A percentile compares a stretch with the other conserved stretches of the same genome.
These are phyloP conservation scores for Penicillium antarcticum DNA, from an alignment of 495 filamentous ascomycete species.

Conservation along the genomic window DNA sequence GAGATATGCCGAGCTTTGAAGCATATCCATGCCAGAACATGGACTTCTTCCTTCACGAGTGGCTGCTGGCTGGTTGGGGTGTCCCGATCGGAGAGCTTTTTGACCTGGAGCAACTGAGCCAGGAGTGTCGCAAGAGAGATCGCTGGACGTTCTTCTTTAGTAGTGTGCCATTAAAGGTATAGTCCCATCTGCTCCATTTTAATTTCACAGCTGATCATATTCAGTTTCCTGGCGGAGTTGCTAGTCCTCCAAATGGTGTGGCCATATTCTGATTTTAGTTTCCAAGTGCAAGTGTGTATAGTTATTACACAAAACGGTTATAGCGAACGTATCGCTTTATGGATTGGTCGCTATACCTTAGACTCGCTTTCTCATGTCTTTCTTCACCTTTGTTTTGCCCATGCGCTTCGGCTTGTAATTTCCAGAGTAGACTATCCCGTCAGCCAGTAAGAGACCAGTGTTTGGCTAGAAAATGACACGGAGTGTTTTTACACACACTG, in stretches of 20 bases:
- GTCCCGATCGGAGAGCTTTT: constrained; percentile 59
- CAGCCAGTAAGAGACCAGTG: too few relatives aligned
- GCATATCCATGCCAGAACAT: constrained; percentile 27
- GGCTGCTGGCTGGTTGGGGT: constrained; percentile 54
- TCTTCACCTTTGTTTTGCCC: too few relatives aligned
- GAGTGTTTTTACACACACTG: too few relatives aligned
- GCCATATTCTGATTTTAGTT: constrained; percentile 38
- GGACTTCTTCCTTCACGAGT: constrained; percentile 45
- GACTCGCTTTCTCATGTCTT: too few relatives aligned
- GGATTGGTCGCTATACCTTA: too few relatives aligned
- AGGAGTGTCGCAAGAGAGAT: constrained; percentile 38
- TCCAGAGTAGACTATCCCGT: too few relatives aligned
- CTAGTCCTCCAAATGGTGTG: constrained; percentile 50
- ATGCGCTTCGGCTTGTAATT: too few relatives aligned
- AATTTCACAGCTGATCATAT: background rate
- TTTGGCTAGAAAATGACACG: too few relatives aligned
- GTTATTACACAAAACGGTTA: too few relatives aligned
- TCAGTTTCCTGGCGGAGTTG: constrained; percentile 49
- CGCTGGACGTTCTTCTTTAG: constrained; percentile 53
- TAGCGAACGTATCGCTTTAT: too few relatives aligned
- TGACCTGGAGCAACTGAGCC: constrained; percentile 48
- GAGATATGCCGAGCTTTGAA: constrained; percentile 50
- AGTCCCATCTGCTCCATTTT: background rate
- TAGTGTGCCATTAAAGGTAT: constrained; percentile 53
- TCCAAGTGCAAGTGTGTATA: too few relatives aligned